Evolutionary conservation across 2,329 filamentous ascomycete genomes (phyloP), one percentile per base, ranked within the genome.

Genomic region (Pestalotiopsis sp.): DNA sequence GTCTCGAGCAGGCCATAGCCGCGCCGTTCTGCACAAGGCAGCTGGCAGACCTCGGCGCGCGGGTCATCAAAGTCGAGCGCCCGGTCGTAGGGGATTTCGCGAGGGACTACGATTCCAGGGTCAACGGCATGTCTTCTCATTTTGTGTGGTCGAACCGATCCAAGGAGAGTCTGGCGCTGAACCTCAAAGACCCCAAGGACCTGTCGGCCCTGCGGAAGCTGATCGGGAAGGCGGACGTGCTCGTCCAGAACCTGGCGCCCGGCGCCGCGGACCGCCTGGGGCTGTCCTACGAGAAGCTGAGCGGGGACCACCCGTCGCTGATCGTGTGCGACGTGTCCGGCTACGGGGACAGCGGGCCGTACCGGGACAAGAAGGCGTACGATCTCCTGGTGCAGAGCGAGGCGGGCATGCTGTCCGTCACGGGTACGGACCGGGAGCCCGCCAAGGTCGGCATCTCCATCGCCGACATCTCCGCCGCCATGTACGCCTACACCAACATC

Each of bases 321-420:
- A 85, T 88, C n/a, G 83, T 87, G 1, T 87, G 85, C 67, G 83
- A 87, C 64, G 86, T 88, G 59, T 87, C 84, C 0, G 86, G 86
- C 0, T 87, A 87, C 68, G 85, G 86, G 0, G 78, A 81, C 9
- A 79, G 83, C 25, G 86, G 85, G 0, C 86, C 86, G 0, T 87
- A 87, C 68, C 78, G 82, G 4, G 79, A 86, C 59, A 87, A 86
- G 77, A 88, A 88, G 71, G 86, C 86, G 0, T 88, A 88, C 62
- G 86, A 87, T 70, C 77, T 88, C 49, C 81, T 88, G 0, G 83
- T 88, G 3, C 86, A 87, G 71, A 86, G 84, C 61, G 86, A 88
- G 70, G 84, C 86, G 3, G 64, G 85, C 0, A 76, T 88, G 71
- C 77, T 88, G 1, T 84, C 84, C 0, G 80, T 87, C 31, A 88